These are phyloP conservation scores for Lentithecium fluviatile DNA, from an alignment of 495 filamentous ascomycete species.

Conservation along the genomic window DNA sequence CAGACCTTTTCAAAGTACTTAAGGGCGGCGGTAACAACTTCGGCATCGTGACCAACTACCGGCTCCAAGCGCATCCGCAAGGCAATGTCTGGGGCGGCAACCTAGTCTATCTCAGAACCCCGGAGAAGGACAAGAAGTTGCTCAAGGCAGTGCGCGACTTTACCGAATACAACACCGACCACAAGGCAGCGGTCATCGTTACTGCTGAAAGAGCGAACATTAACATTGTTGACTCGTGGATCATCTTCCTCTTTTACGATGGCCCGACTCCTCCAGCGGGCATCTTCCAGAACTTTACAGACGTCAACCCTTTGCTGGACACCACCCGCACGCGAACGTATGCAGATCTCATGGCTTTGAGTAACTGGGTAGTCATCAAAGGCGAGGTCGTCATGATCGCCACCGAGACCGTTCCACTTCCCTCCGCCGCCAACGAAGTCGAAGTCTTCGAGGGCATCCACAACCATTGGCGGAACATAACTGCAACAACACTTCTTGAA, in stretches of 20 bases:
- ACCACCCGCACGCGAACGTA: constrained; percentile 54
- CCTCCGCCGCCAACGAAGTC: constrained; percentile 44
- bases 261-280: constrained; percentile 54
- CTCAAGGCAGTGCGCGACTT: constrained; percentile 34
- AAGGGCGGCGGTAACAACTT: constrained; percentile 55
- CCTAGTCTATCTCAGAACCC: constrained; percentile 19
- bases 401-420: constrained; percentile 59
- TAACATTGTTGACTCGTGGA: constrained; percentile 51
- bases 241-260: constrained; percentile 63
- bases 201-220: constrained; percentile 52
- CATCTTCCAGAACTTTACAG: constrained; percentile 57
- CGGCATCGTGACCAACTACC: constrained; percentile 52
- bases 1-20: constrained; percentile 62
- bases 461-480: constrained; percentile 53
- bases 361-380: constrained; percentile 28
- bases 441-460: constrained; percentile 51
- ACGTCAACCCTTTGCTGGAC: constrained; percentile 49
- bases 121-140: constrained; percentile 6
- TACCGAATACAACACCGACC: constrained; percentile 31
- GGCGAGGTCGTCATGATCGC: constrained; percentile 55
- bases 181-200: constrained; percentile 36
- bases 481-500: constrained; percentile 45
- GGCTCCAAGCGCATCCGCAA: constrained; percentile 21
- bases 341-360: constrained; percentile 49
- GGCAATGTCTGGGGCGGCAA: constrained; percentile 31